Evolutionary conservation across 768 basidiomycete genomes (phyloP).

Genomic region (Boletus eberwhitei): DNA sequence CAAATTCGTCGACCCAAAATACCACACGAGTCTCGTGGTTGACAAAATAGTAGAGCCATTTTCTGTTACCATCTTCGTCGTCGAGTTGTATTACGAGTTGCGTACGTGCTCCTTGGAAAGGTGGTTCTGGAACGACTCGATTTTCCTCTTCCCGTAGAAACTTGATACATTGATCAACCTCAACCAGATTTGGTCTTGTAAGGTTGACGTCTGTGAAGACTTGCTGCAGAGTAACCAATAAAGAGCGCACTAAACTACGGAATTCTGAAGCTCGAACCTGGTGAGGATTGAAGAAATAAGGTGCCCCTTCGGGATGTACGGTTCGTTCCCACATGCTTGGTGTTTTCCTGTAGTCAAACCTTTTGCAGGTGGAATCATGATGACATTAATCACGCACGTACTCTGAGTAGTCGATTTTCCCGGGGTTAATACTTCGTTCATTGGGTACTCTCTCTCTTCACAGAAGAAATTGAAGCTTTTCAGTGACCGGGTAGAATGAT

Average conservation of each 20-base stretch:
- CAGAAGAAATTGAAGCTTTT: background rate
- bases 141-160: background rate
- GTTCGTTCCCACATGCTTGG: background rate
- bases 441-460: background rate
- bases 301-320: background rate
- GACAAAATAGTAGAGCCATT: background rate
- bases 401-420: background rate
- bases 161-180: background rate
- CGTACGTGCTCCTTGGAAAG: background rate
- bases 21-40: background rate
- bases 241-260: background rate
- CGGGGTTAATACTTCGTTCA: background rate
- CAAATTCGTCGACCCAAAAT: background rate
- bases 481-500: background rate
- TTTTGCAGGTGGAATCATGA: no score
- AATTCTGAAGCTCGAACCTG: background rate
- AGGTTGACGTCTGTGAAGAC: background rate
- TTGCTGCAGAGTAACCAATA: background rate
- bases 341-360: background rate
- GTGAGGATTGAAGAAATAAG: background rate
- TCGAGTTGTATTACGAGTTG: background rate
- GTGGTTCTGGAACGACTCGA: background rate
- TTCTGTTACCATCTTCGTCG: no score
- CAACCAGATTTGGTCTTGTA: background rate
- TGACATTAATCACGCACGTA: background rate